phyloP scores from a whole-genome alignment of 208 protist species.

The Trypanosoma melophagium region DNA sequence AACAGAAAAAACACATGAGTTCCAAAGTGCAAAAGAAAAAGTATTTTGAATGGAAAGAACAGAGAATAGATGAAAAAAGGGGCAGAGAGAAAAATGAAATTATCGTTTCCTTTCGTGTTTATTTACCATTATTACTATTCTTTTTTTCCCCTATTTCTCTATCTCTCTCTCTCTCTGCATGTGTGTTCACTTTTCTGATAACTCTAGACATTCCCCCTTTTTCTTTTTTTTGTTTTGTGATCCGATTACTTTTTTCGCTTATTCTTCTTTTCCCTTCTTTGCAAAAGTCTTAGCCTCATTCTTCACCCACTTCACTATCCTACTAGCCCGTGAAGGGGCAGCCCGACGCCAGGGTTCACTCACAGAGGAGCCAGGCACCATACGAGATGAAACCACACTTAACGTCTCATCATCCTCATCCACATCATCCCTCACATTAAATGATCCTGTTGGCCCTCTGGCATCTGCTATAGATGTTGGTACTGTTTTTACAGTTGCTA shows the following conservation, averaged over 20 bases:
- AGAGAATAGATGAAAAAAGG: too few relatives aligned
- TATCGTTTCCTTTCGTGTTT: slow-evolving; percentile 9
- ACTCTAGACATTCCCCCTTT: too few relatives aligned
- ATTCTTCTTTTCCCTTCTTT: background rate
- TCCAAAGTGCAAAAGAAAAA: too few relatives aligned
- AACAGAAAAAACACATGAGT: too few relatives aligned
- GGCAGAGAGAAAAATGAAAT: background rate
- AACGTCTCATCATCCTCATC: too few relatives aligned
- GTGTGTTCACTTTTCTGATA: too few relatives aligned
- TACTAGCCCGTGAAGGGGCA: background rate
- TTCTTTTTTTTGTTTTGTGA: slow-evolving; percentile 3
- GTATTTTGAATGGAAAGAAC: too few relatives aligned
- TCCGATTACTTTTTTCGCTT: background rate
- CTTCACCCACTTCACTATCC: slow-evolving; percentile 11
- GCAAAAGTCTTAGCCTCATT: background rate
- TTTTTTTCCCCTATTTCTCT: background rate
- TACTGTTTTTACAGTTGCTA: too few relatives aligned
- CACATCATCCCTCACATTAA: too few relatives aligned
- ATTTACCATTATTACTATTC: slow-evolving; percentile 12
- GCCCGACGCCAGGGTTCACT: slow-evolving; percentile 2
- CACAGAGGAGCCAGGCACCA: background rate
- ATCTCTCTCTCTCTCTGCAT: too few relatives aligned
- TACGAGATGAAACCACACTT: background rate
- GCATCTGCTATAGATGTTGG: too few relatives aligned
- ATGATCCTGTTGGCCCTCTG: too few relatives aligned